Evolutionary conservation across 2,329 filamentous ascomycete species (phyloP), one percentile per base, ranked within the genome.

Genomic region (Sclerotinia borealis): DNA sequence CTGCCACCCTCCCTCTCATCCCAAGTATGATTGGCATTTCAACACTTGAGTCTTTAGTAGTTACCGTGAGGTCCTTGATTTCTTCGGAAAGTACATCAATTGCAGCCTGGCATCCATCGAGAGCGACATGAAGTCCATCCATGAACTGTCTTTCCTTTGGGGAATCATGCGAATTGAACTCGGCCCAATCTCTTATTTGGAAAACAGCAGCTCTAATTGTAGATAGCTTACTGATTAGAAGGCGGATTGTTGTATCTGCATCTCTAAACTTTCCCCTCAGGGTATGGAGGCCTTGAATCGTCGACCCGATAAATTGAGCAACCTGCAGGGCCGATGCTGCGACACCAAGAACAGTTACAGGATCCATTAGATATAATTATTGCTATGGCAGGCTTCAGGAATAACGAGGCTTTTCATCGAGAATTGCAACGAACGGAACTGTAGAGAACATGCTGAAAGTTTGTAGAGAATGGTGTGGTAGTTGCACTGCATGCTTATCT

Each of bases 1-100:
- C 45, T 41, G 48, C 50, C 9, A 43, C 43, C 17, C 19, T 54
- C 11, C 29, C 47, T 36, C 25, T 63, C 19, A 63, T 48, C 5
- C 54, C 31, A n/a, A 59, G 39, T 15, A 13, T 19, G 29, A 54
- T 15, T 6, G 34, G 31, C 17, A 56, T 41, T 37, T 34, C 56
- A 45, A 27, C 31, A 11, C 22, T 43, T 6, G 31, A 8, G n/a
- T 39, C 8, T 27, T 34, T 43, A 4, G 6, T 11, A 22, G 25
- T 48, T 19, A 25, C 39, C 13, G 37, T 51, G 10, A 67, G 58
- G 22, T 61, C 56, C 47, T 61, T 54, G n/a, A 77, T 72, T 61
- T 77, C 73, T 22, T 73, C 71, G 4, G 69, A 69, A n/a, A 77
- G 67, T 27, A 73, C 71, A 59, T 75, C 73, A 72, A 77, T 76